Conservation (phyloP, 768 basidiomycete genomes). For the Pholiota conissans region DNA sequence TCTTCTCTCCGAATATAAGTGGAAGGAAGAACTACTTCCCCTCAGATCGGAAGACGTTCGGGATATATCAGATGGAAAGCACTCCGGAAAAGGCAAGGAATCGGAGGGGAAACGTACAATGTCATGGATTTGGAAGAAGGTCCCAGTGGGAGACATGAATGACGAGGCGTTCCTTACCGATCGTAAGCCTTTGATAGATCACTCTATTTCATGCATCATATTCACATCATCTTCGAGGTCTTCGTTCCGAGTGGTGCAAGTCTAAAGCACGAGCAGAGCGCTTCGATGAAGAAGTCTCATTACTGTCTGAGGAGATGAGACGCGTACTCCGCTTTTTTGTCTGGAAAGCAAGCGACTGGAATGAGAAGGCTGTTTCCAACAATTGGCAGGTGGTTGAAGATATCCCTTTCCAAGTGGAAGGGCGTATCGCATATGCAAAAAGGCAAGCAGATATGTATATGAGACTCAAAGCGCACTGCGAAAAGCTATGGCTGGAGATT, state of each 20-base stretch:
- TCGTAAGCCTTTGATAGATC: constrained; percentile 8
- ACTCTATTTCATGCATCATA: background rate
- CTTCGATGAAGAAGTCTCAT: constrained; percentile 21
- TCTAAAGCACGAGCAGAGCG: constrained; percentile 15
- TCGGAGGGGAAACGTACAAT: background rate
- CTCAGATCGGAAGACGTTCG: constrained; percentile 18
- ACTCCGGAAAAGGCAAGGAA: background rate
- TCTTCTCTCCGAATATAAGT: constrained; percentile 3
- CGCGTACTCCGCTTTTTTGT: constrained; percentile 20
- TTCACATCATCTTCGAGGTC: background rate
- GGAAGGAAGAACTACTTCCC: constrained; percentile 14
- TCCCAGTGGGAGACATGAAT: constrained; percentile 2
- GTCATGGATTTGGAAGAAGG: constrained; percentile 17
- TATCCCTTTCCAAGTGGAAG: background rate
- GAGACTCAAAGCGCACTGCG: background rate
- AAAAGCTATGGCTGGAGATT: background rate
- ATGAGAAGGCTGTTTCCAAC: background rate
- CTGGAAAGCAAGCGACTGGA: constrained; percentile 23
- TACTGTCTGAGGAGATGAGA: constrained; percentile 27
- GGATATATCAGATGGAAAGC: constrained; percentile 14
- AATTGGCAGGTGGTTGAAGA: background rate
- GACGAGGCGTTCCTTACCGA: constrained; percentile 9
- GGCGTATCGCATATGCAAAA: constrained; percentile 1
- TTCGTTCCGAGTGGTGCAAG: constrained; percentile 22
- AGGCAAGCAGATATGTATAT: background rate